Conservation (phyloP, 164 flowering plant species). For the Vitis vinifera region DNA sequence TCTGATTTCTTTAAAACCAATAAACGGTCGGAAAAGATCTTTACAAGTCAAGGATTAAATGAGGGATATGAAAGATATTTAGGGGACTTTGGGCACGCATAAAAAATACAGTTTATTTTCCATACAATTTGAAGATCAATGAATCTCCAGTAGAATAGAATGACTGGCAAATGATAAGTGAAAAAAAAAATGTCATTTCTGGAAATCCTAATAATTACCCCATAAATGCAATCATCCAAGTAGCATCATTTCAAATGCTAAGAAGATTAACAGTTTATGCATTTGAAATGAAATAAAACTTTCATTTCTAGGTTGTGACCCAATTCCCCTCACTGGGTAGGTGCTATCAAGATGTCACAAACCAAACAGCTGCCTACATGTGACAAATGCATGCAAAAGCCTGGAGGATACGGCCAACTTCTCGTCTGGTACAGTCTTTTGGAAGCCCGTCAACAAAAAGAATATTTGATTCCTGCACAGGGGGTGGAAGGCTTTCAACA, state of each 20-base stretch:
- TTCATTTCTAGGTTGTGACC: neutral
- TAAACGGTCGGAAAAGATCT: constrained; percentile 84
- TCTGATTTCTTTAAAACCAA: constrained; percentile 73
- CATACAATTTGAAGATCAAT: neutral
- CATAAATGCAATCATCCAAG: neutral
- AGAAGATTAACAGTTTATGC: neutral
- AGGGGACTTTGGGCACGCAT: neutral
- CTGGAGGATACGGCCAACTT: constrained; percentile 79
- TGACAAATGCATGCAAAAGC: neutral
- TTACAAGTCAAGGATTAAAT: constrained; percentile 15
- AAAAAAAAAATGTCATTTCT: neutral
- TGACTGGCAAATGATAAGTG: neutral
- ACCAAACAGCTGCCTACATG: neutral
- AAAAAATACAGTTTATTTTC: neutral
- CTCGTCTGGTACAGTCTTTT: constrained; percentile 73
- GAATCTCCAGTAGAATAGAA: neutral
- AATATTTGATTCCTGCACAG: constrained; percentile 45
- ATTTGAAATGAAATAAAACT: neutral
- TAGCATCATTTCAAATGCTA: neutral
- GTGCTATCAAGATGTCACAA: neutral
- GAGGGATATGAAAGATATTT: neutral
- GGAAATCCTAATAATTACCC: neutral
- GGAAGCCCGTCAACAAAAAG: constrained; percentile 81
- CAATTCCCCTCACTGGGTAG: constrained; percentile 4
- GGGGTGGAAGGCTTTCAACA: constrained; percentile 22